Base-by-base conservation (phyloP, 2,329 filamentous ascomycete genomes). In the Paecilomyces niveus region DNA sequence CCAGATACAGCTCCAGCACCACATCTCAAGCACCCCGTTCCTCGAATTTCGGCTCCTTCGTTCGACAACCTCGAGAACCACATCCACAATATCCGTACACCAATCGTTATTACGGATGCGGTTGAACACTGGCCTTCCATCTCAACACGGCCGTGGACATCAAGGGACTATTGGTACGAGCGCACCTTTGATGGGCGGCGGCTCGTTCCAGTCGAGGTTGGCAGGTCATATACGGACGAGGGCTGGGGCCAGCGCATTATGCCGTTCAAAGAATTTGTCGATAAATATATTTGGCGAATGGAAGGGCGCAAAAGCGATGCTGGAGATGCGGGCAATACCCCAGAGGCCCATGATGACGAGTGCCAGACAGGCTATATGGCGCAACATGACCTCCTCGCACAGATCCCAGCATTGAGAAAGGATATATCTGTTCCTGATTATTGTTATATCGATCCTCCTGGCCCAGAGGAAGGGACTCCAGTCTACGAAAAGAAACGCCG, bases 371-470 rank as follows among this genome's bases (percentile, higher is more conserved):
- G 87, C 11, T 99, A 99, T 71, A 84, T 99, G 52, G 94, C 94
- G 8, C 94, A 99, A 70, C 91, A 97, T 74, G 86, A 93, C 64
- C 83, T 99, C 35, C 87, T 97, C 66, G 74, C 81, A 0, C 94
- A 97, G 70, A 87, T 99, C 11, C 92, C 92, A 0, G 73, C 80
- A 1, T 78, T 99, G 3, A 82, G 87, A 13, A 79, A 83, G 60
- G 93, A 97, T 72, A 89, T 97, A 57, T 75, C 76, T 24, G 81
- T 90, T 11, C 94, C 93, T 0, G 92, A 97, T 71, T 90, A 89
- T 70, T 96, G 90, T 79, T 96, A 89, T 77, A 84, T 86, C 5
- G 73, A 79, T 1, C 87, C 89, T 0, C 87, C 89, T 1, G 70
- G 69, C 0, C 76, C 76, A 0, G 82, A 85, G 59, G 78, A 67